Base-by-base conservation (phyloP, 2,329 filamentous ascomycete genomes). In the Trichophyton rubrum region DNA sequence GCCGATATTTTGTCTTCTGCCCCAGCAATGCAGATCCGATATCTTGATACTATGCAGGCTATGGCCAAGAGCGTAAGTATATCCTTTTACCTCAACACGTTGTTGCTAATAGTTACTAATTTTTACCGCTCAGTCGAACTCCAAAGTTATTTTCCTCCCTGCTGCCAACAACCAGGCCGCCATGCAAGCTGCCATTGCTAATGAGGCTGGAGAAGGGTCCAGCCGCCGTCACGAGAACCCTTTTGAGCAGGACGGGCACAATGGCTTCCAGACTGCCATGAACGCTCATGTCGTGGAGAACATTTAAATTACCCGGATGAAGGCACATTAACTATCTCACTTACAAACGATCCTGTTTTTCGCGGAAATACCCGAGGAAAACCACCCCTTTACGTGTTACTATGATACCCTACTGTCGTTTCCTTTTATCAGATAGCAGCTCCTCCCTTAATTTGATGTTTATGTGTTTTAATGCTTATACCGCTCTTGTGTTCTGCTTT, bases 21-120 rank as follows among this genome's bases (percentile, higher is more conserved):
- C 0, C 93, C 93, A 2, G 93, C 93, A 67, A 99, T 99, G 93
- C 91, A 96, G 78, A 96, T 96, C 78, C 82, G 91, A 66, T 97
- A 97, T 75, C 87, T 99, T 66, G 93, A 99, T 78, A 91, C 93
- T 3, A 97, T 97, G 92, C 93, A 97, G 74, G 84, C 89, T 47
- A 99, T 99, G 92, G 93, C 93, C 68, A 97, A 96, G 82, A 84
- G 84, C 0, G 89, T 59, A 59, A 59, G 57, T 24, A 59, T 33
- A 35, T 27, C 27, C 2, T 17, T 38, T 43, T 24, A 59, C 20
- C 17, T 41, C 22, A 13, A 24, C 56, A 3, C 15, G 2, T 57
- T 24, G 35, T 13, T 3, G 9, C 33, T 11, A 38, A 38, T 49
- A 11, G 17, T 17, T 24, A 33, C 57, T 45, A 35, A 43, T 8